These are phyloP conservation scores for Lentinula novae-zelandiae DNA, from an alignment of 1,284 basidiomycete genomes.

Conservation along the genomic window DNA sequence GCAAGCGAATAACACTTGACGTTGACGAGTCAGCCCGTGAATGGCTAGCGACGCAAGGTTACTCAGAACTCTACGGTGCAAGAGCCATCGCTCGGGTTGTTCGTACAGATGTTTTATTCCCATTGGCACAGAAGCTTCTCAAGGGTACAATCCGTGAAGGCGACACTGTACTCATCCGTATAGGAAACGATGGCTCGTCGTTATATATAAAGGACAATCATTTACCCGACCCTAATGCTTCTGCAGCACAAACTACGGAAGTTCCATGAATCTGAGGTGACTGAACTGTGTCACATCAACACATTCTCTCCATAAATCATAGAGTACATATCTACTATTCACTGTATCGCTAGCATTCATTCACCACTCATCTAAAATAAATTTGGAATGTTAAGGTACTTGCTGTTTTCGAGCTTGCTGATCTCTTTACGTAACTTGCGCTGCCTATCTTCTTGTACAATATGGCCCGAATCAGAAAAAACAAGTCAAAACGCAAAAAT, in stretches of 20 bases:
- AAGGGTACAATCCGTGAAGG: slow-evolving; percentile 71
- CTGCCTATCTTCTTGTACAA: not conserved
- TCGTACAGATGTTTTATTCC: slow-evolving; percentile 73
- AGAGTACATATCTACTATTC: not conserved
- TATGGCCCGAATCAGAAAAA: not conserved
- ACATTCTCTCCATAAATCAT: no score
- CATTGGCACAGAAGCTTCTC: slow-evolving; percentile 72
- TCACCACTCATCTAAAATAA: not conserved
- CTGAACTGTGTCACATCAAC: no score
- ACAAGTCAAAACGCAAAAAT: not conserved
- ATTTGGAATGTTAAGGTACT: no score
- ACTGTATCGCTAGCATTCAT: not conserved
- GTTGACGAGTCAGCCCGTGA: slow-evolving; percentile 61
- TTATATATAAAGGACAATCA: slow-evolving; percentile 60
- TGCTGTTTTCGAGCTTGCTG: no score
- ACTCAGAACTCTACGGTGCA: slow-evolving; percentile 85
- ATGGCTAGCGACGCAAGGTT: slow-evolving; percentile 81
- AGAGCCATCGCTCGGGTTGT: slow-evolving; percentile 82
- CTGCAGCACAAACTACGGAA: not conserved
- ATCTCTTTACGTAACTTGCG: not conserved
- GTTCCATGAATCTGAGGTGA: not conserved
- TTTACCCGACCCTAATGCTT: slow-evolving; percentile 35
- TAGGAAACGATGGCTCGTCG: slow-evolving; percentile 38
- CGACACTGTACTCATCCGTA: slow-evolving; percentile 56
- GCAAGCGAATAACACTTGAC: slow-evolving; percentile 69